Conservation (phyloP, 768 basidiomycete genomes). For the Calocybe cyanea region DNA sequence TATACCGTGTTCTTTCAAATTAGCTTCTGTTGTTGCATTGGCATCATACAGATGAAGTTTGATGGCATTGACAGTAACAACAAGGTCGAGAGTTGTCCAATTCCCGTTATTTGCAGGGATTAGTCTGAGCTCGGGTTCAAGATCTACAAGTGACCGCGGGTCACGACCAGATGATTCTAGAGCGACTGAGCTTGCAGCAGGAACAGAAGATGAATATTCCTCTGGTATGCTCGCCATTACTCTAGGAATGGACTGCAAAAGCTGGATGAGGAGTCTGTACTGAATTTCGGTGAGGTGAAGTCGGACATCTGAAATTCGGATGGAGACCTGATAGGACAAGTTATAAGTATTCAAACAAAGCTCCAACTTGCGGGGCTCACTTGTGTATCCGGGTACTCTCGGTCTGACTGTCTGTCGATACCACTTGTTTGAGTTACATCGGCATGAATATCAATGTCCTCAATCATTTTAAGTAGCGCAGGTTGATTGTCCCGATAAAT, state of each 20-base stretch:
- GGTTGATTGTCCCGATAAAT: constrained; percentile 45
- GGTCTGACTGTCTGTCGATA: constrained; percentile 49
- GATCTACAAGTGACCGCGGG: constrained; percentile 25
- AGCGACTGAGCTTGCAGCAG: constrained; percentile 17
- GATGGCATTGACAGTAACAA: constrained; percentile 65
- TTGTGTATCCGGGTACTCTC: constrained; percentile 66
- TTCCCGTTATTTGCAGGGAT: constrained; percentile 24
- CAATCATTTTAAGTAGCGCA: constrained; percentile 79
- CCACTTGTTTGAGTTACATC: constrained; percentile 61
- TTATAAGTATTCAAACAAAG: neutral
- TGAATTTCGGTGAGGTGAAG: constrained; percentile 82
- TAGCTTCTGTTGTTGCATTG: constrained; percentile 49
- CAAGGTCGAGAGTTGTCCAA: constrained; percentile 71
- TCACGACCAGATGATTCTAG: constrained; percentile 8
- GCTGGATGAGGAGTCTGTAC: constrained; percentile 64
- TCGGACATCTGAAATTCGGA: constrained; percentile 81
- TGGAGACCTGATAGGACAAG: constrained; percentile 46
- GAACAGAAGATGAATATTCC: constrained; percentile 27
- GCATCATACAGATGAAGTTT: constrained; percentile 85
- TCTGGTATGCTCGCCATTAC: constrained; percentile 52
- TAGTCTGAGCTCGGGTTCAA: constrained; percentile 60
- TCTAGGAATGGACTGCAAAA: constrained; percentile 67
- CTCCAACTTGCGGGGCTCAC: constrained; percentile 36
- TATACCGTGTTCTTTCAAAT: constrained; percentile 76
- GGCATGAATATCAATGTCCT: constrained; percentile 77